Percentiles rank a stretch among this genome's conserved stretches.
Evolutionary conservation across 352 stramenopile genomes (phyloP).

Genomic region (Phytophthora lateralis): DNA sequence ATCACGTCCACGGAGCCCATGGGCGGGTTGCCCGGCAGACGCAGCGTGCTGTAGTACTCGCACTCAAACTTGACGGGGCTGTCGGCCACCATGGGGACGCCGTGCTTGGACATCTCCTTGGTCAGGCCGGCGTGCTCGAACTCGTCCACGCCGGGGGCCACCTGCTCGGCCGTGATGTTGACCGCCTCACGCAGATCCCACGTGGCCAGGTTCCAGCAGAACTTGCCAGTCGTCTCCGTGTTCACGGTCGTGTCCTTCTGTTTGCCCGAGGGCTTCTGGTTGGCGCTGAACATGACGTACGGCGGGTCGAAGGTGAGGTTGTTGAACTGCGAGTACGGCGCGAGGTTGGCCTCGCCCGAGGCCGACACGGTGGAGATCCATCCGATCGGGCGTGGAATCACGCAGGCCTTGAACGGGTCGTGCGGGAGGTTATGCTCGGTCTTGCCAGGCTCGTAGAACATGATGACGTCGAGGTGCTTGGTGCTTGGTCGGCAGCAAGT

Average conservation of each 20-base stretch:
- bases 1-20: constrained; percentile 43
- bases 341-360: constrained; percentile 28
- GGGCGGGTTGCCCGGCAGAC: constrained; percentile 36
- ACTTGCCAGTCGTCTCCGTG: constrained; percentile 34
- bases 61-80: constrained; percentile 40
- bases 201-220: constrained; percentile 37
- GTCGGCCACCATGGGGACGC: constrained; percentile 41
- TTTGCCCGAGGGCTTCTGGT: constrained; percentile 35
- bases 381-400: constrained; percentile 32
- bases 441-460: constrained; percentile 40
- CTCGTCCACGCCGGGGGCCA: constrained; percentile 32
- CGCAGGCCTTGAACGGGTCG: constrained; percentile 40
- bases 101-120: constrained; percentile 34
- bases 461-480: constrained; percentile 1
- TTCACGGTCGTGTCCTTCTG: constrained; percentile 40
- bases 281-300: constrained; percentile 42
- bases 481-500: constrained; percentile 13
- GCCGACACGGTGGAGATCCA: constrained; percentile 39
- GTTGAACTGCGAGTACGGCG: constrained; percentile 42
- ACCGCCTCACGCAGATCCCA: constrained; percentile 35
- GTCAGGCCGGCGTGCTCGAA: constrained; percentile 34
- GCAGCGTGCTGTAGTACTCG: constrained; percentile 43
- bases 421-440: constrained; percentile 40
- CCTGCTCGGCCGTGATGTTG: constrained; percentile 37
- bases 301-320: constrained; percentile 39